phyloP scores from a whole-genome alignment of 768 basidiomycete genomes.

The Gloeopeniophorella convolvens region DNA sequence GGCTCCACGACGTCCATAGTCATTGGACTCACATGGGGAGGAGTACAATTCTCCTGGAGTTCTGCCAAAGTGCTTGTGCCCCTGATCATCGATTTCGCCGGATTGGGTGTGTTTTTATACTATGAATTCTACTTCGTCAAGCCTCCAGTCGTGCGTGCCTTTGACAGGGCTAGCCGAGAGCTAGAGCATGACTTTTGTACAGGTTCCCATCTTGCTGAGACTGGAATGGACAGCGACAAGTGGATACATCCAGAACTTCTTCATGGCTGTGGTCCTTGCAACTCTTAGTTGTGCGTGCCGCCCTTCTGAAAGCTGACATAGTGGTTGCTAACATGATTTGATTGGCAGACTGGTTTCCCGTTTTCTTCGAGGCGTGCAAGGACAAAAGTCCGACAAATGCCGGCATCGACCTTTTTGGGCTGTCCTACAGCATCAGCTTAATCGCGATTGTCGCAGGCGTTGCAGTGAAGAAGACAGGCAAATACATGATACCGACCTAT shows the following conservation, averaged over 20 bases:
- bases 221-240: conserved; percentile 29
- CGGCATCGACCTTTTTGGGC: conserved; percentile 19
- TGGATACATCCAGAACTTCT: conserved; percentile 31
- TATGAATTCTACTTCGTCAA: conserved; percentile 32
- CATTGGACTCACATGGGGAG: conserved; percentile 38
- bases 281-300: conserved; percentile 16
- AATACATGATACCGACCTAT: conserved; percentile 35
- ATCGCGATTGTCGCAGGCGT: background rate
- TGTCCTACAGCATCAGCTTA: background rate
- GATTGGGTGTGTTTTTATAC: conserved; percentile 31
- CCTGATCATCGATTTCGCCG: conserved; percentile 34
- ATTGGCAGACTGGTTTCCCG: conserved; percentile 33
- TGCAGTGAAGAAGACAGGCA: conserved; percentile 29
- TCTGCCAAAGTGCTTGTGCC: conserved; percentile 37
- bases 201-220: conserved; percentile 32
- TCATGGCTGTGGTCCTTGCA: conserved; percentile 22
- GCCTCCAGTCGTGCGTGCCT: conserved; percentile 30
- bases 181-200: background rate
- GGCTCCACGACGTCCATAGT: conserved; percentile 25
- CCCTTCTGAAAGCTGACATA: no score
- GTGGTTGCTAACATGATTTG: background rate
- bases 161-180: background rate
- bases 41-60: conserved; percentile 36
- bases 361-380: conserved; percentile 21
- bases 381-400: conserved; percentile 30